These are phyloP conservation scores for Pseudogymnoascus sp. DNA, from an alignment of 2,329 filamentous ascomycete genomes.

Conservation along the genomic window DNA sequence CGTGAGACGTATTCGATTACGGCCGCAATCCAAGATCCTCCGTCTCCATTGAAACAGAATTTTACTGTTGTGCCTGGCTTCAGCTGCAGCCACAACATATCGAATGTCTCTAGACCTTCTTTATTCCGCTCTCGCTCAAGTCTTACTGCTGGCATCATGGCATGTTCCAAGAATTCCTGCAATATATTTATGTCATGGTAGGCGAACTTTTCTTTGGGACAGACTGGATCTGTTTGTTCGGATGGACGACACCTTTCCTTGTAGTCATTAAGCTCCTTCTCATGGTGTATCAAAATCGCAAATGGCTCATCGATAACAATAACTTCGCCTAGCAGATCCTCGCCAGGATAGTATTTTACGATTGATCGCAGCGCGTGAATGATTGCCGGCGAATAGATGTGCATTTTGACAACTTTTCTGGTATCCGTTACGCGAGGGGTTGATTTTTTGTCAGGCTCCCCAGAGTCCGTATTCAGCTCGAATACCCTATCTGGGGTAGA, in stretches of 20 bases:
- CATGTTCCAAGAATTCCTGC: neutral
- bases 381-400: neutral
- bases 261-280: neutral
- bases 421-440: neutral
- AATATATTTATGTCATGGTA: neutral
- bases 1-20: neutral
- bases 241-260: neutral
- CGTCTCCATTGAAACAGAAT: neutral
- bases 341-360: neutral
- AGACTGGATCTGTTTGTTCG: neutral
- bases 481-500: neutral
- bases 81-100: conserved; percentile 9
- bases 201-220: neutral
- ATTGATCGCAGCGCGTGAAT: neutral
- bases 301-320: neutral
- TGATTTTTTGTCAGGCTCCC: neutral
- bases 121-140: conserved; percentile 7
- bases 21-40: neutral
- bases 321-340: neutral
- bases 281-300: neutral
- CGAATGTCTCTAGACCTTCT: conserved; percentile 1
- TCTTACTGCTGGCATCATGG: neutral
- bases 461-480: neutral
- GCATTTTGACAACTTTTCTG: neutral
- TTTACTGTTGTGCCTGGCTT: neutral